A percentile compares a stretch with the other conserved stretches of the same genome.
phyloP scores from a whole-genome alignment of 306 rosid genomes.

The Pyrus communis region DNA sequence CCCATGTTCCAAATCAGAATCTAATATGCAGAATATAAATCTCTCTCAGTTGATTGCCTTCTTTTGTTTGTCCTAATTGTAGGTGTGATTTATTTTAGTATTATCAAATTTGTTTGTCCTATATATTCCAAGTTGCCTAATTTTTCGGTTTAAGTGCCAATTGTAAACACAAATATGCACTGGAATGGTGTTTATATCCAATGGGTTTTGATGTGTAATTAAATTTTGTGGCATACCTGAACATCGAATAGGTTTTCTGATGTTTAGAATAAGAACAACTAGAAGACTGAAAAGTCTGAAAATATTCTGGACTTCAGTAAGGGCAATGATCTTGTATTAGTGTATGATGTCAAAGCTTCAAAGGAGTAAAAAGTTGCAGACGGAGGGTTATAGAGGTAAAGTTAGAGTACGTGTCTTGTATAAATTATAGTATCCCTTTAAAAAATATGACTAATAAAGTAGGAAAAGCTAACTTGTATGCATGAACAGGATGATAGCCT shows the following conservation, averaged over 20 bases:
- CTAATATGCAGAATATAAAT: not conserved
- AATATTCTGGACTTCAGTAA: not conserved
- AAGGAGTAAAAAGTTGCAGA: not conserved
- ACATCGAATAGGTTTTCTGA: not conserved
- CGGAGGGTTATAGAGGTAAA: not conserved
- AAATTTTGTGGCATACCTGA: not conserved
- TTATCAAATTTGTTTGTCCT: not conserved
- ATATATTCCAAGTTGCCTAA: not conserved
- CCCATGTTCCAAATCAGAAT: not conserved
- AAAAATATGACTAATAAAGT: not conserved
- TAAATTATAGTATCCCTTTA: not conserved
- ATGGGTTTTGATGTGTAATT: not conserved
- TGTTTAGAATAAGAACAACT: not conserved
- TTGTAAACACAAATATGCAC: not conserved
- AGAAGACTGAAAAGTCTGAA: not conserved
- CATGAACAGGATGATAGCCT: not conserved
- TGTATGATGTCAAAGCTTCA: not conserved
- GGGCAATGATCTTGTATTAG: not conserved
- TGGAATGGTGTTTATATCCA: not conserved
- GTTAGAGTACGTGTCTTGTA: not conserved
- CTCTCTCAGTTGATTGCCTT: not conserved
- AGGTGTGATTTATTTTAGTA: not conserved
- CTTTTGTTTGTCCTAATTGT: not conserved
- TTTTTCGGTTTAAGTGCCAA: not conserved
- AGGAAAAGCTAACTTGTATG: not conserved